Percentiles rank a stretch among this genome's conserved stretches.
phyloP scores from a whole-genome alignment of 2,329 filamentous ascomycete species.

The Colletotrichum liriopes region DNA sequence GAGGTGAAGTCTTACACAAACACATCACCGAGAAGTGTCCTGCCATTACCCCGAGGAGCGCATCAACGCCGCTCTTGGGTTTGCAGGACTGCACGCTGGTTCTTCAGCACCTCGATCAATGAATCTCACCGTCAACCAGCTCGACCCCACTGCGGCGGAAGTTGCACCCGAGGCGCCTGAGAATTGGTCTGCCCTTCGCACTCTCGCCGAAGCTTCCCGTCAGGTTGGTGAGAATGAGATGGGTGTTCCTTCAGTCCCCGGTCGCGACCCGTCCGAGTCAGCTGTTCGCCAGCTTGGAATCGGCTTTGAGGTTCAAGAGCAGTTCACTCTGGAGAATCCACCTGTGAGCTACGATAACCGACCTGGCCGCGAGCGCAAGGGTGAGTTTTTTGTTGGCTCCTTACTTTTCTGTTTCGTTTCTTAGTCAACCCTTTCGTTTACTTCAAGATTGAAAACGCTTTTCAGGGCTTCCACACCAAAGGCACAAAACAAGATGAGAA shows the following conservation, averaged over 20 bases:
- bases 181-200: constrained; percentile 86
- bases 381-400: constrained; percentile 48
- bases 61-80: constrained; percentile 71
- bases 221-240: constrained; percentile 69
- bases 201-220: constrained; percentile 88
- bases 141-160: constrained; percentile 35
- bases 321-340: constrained; percentile 72
- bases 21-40: constrained; percentile 92
- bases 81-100: constrained; percentile 42
- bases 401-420: neutral
- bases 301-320: constrained; percentile 70
- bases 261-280: constrained; percentile 45
- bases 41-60: constrained; percentile 82
- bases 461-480: neutral
- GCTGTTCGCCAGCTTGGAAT: constrained; percentile 37
- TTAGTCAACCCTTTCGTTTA: neutral
- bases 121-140: constrained; percentile 40
- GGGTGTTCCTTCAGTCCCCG: constrained; percentile 26
- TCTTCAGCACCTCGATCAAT: constrained; percentile 40
- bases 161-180: constrained; percentile 56
- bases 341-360: constrained; percentile 64
- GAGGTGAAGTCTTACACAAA: constrained; percentile 84
- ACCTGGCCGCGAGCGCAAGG: constrained; percentile 53
- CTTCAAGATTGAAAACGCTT: neutral
- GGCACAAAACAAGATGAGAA: neutral